Percentiles rank a stretch among this genome's conserved stretches.
These are phyloP conservation scores for Metschnikowia kofuensis DNA, from an alignment of 805 yeast species.

Conservation along the genomic window DNA sequence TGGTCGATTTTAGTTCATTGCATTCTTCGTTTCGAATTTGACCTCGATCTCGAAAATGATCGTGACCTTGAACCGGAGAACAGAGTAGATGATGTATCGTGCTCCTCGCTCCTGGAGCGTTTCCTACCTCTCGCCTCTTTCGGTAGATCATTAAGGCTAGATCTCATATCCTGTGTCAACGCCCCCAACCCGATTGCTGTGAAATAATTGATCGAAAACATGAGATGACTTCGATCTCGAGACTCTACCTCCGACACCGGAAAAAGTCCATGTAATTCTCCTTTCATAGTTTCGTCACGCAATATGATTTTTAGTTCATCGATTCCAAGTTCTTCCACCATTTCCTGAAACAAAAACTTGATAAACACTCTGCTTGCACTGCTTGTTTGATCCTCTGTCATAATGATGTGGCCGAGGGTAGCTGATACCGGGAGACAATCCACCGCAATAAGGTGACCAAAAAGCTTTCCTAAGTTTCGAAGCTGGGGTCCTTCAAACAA, in stretches of 20 bases:
- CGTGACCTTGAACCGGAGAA: constrained; percentile 14
- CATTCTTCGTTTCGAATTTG: constrained; percentile 13
- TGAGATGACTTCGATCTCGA: constrained; percentile 47
- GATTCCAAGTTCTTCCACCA: constrained; percentile 74
- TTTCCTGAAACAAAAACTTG: constrained; percentile 75
- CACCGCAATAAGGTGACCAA: constrained; percentile 78
- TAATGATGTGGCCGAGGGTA: constrained; percentile 48
- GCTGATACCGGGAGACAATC: constrained; percentile 64
- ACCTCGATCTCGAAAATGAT: constrained; percentile 11
- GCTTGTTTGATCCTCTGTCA: constrained; percentile 73
- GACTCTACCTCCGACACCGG: constrained; percentile 43
- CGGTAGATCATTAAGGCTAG: constrained; percentile 36
- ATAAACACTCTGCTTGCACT: constrained; percentile 78
- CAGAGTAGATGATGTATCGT: constrained; percentile 3
- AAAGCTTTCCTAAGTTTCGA: constrained; percentile 76
- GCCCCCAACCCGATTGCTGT: constrained; percentile 90
- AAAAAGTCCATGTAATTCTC: constrained; percentile 56
- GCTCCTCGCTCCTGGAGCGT: constrained; percentile 12
- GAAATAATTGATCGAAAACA: constrained; percentile 85
- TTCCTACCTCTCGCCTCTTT: constrained; percentile 20
- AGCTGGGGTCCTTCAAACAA: constrained; percentile 69
- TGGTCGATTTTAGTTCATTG: background rate
- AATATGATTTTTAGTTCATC: constrained; percentile 46
- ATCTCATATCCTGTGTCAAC: constrained; percentile 80
- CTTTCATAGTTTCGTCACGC: constrained; percentile 49